Evolutionary conservation across 1,139 yeast species (phyloP), one percentile per base, ranked within the genome.

Genomic region (Kurtzmaniella quercitrusa): DNA sequence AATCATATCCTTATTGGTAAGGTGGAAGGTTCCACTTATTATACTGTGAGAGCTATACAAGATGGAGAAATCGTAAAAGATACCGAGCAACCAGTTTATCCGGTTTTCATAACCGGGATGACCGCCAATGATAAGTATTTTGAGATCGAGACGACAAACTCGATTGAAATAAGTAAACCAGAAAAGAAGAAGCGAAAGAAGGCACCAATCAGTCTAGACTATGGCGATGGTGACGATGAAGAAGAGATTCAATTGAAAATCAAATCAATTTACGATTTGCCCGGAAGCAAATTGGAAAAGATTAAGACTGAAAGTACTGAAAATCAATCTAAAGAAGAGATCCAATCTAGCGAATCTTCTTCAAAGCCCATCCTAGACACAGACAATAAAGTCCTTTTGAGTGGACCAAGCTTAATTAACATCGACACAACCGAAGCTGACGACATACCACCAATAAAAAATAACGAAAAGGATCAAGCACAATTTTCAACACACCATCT

Each of bases 1-100:
- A 68, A 68, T 45, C 70, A 71, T 47, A 80, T 82, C 0, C 56
- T 82, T 15, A 70, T 87, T 53, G 95, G 95, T 1, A 74, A 77
- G 46, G 66, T 86, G 11, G 73, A 71, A 2, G 88, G 83, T 1
- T 80, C 79, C 26, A 68, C 85, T 0, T 71, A 81, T 20, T 74
- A 74, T 62, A 80, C 72, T 35, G 73, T 82, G 11, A 59, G 75
- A 38, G 67, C 69, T 41, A 81, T 84, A 8, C 64, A 72, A 2
- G 78, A 77, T 36, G 67, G 74, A 11, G 85, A 80, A 45, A 49
- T 74, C 30, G 18, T 34, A 16, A 32, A 38, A 8, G 72, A 61
- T 5, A 69, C 68, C 19, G 67, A 66, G 1, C 54, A 57, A 28
- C 84, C 84, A 1, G 40, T 78, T 19, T 80, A 71, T 51, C 87